Evolutionary conservation across 2,329 filamentous ascomycete genomes (phyloP).

Genomic region (Trichoderma sp.): DNA sequence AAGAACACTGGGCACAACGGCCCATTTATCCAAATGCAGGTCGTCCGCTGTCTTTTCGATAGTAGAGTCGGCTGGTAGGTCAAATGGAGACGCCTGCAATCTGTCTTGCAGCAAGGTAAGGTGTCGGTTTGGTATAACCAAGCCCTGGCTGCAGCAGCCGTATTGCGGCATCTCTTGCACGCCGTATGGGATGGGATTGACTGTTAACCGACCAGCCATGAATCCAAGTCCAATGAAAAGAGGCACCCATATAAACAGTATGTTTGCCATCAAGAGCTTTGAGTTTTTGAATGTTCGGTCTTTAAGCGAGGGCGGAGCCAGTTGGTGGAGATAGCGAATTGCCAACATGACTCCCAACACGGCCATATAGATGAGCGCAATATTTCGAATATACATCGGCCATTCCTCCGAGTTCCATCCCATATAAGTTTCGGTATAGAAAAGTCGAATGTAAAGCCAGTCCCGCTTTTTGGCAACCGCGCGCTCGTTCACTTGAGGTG

Average conservation of each 20-base stretch:
- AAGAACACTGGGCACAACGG: slow-evolving; percentile 32
- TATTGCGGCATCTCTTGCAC: slow-evolving; percentile 35
- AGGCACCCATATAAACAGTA: slow-evolving; percentile 26
- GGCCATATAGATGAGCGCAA: slow-evolving; percentile 24
- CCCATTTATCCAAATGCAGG: slow-evolving; percentile 30
- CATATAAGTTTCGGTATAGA: slow-evolving; percentile 35
- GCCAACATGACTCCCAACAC: slow-evolving; percentile 20
- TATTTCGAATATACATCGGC: slow-evolving; percentile 26
- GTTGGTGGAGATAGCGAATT: slow-evolving; percentile 10
- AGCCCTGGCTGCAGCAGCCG: slow-evolving; percentile 36
- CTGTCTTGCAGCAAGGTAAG: slow-evolving; percentile 23
- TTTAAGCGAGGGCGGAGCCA: background rate
- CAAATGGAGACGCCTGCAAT: slow-evolving; percentile 23
- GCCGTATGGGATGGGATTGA: slow-evolving; percentile 25
- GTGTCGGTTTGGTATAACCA: slow-evolving; percentile 32
- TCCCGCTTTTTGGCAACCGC: slow-evolving; percentile 17
- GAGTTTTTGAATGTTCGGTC: slow-evolving; percentile 9
- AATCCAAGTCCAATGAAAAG: slow-evolving; percentile 29
- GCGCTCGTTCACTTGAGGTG: slow-evolving; percentile 25
- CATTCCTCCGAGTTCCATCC: slow-evolving; percentile 38
- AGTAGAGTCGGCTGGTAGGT: slow-evolving; percentile 31
- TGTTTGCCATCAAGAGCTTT: background rate
- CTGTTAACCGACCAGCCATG: slow-evolving; percentile 29
- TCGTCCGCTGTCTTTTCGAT: slow-evolving; percentile 31
- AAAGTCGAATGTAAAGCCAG: slow-evolving; percentile 36